Evolutionary conservation across 129 eudicot genomes (phyloP).

Genomic region (Oenanthe sinensis): DNA sequence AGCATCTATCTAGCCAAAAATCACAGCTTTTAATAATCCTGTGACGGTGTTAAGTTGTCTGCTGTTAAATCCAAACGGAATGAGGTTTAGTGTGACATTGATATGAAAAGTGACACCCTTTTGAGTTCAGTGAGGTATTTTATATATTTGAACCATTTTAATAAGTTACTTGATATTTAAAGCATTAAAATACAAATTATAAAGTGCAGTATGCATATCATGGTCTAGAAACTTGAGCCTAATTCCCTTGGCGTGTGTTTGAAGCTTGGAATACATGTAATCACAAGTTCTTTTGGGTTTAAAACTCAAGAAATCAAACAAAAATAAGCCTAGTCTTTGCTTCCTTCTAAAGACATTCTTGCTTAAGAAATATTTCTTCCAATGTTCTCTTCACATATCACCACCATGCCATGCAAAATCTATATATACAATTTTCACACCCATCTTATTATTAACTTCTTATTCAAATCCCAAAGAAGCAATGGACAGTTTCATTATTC

Average conservation of each 20-base stretch:
- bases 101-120: no score
- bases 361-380: constrained; percentile 26
- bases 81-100: no score
- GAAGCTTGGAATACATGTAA: background rate
- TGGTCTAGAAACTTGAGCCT: background rate
- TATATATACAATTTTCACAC: constrained; percentile 21
- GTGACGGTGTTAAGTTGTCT: no score
- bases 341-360: constrained; percentile 68
- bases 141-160: no score
- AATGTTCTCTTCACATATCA: constrained; percentile 24
- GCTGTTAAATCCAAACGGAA: no score
- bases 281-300: background rate
- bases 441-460: constrained; percentile 12
- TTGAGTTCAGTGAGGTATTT: no score
- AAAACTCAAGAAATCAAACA: background rate
- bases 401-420: constrained; percentile 25
- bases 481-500: constrained; percentile 28
- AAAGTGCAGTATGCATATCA: no score
- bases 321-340: constrained; percentile 29
- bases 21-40: no score
- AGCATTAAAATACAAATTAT: no score
- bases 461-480: background rate
- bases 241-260: background rate
- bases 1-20: no score
- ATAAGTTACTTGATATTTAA: no score